Evolutionary conservation across 768 basidiomycete species (phyloP), one percentile per base, ranked within the genome.

Genomic region (Termitomyces sp.): DNA sequence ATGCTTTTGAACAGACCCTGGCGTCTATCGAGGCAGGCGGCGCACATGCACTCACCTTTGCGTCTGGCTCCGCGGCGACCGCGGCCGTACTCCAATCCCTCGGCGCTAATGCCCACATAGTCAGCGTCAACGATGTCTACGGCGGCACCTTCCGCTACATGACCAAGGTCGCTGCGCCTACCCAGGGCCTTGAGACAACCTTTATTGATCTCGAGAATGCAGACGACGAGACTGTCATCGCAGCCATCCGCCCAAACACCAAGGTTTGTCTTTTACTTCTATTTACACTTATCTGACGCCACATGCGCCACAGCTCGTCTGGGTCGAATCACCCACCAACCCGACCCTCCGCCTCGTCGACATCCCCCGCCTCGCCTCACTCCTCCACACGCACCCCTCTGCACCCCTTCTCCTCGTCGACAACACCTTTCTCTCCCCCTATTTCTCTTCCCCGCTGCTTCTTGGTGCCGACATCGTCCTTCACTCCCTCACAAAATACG

Each of bases 271-370:
- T 3, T 2, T 11, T 15, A 3, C 6, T 11, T 34, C 36, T 27
- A 15, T n/a, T 31, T 15, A 16, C 9, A 27, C 4, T 13, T 27
- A 22, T 30, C 20, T 59, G 24, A 54, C 48, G 45, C 52, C 20
- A 2, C 48, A 22, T 39, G 18, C 44, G 44, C 27, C 22, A 7
- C n/a, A 96, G 92, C 78, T 97, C 11, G 82, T 99, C 57, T 98
- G 95, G 94, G 85, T 97, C 63, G 96, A 99, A 73, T 80, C 91
- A 0, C 96, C 95, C 0, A 98, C 96, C 3, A 98, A 98, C 75
- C 96, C 96, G 0, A 93, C 93, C 1, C 85, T 98, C 11, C 86
- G 91, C 18, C 75, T 98, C 39, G 86, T 95, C 41, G 89, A 93
- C 67, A 87, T 98, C 68, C 72, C 78, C 1, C 82, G 85, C 55